Base-by-base conservation (phyloP, 768 basidiomycete species). In the Boletus vermiculosoides region DNA sequence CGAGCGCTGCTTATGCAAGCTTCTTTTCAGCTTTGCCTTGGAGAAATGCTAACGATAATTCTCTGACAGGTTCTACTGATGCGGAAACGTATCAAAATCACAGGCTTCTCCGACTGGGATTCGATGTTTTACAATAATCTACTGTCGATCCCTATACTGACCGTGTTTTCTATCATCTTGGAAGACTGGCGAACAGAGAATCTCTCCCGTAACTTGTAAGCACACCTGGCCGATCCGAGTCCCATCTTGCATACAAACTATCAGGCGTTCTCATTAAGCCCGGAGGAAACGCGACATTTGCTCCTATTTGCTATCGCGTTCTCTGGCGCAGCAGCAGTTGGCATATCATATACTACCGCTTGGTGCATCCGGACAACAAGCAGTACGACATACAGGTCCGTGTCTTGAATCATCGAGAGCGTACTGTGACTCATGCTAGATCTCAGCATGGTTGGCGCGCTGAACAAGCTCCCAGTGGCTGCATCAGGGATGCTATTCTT, bases 51-150 rank as follows among this genome's bases (percentile, higher is more conserved):
- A 18, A 54, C 47, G 50, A 45, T n/a, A 18, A 28, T 12, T 28
- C 36, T 28, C 18, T 30, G 36, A 48, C 64, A 96, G 94, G 93
- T 97, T 39, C 80, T 99, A 48, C 80, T 91, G 40, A 98, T 98
- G 97, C 85, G 97, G 55, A 98, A 96, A 72, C 83, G 88, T 55
- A 98, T 99, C 79, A 98, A 98, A 77, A 72, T 79, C 41, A 98
- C 94, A 16, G 92, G 92, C 20, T 98, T 98, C 77, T 87, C 94
- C 48, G 96, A 99, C 67, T 97, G 94, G 95, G 96, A 98, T 68
- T 88, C 94, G 13, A 98, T 98, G 94, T 96, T 93, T 76, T 98
- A 98, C 79, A 97, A 96, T 77, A 99, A 98, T 72, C 71, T 98
- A 45, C 77, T 98, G 50, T 96, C 93, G 20, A 95, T 98, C 64